Evolutionary conservation across 2,329 filamentous ascomycete species (phyloP), one percentile per base, ranked within the genome.

Genomic region (Nemania sp.): DNA sequence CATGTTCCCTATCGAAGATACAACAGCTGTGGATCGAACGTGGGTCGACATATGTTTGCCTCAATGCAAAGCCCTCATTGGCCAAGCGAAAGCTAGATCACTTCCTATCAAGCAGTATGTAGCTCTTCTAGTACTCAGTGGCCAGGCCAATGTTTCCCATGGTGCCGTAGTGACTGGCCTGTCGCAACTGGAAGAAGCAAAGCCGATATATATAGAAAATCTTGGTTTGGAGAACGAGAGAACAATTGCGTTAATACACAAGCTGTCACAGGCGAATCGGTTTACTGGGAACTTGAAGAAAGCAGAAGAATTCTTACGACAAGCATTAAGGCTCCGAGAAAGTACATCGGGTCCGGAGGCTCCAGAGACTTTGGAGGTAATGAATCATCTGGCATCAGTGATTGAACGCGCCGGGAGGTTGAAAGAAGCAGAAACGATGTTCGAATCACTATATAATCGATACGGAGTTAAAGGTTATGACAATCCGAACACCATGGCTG

Each of bases 101-200:
- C 8, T 58, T 45, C 55, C 55, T 7, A 5, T 15, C 22, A 47
- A n/a, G 6, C 27, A 32, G n/a, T 58, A 47, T 10, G 55, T 13
- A 47, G n/a, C 38, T 5, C 18, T 58, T n/a, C 43, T 58, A n/a
- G 22, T 20, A 43, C 32, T 57, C 15, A 57, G 32, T 57, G 54
- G 55, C 38, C 55, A 58, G 5, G 55, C 55, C 55, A 58, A 57
- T 43, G 41, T 57, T 27, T 57, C 54, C 22, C 35, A 59, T 29
- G 56, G 56, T 35, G 56, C 41, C 29, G 22, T 59, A 5, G 41
- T 49, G 8, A 49, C 41, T 13, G 45, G 56, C 15, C 11, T 59
- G 4, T 59, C 41, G 6, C 56, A 59, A 24, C 56, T 59, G 5
- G 56, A 49, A 27, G 56, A 59, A 49, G 56, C 56, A 38, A 3